Evolutionary conservation across 1,284 basidiomycete species (phyloP), one percentile per base, ranked within the genome.

Genomic region (Tilletia indica): DNA sequence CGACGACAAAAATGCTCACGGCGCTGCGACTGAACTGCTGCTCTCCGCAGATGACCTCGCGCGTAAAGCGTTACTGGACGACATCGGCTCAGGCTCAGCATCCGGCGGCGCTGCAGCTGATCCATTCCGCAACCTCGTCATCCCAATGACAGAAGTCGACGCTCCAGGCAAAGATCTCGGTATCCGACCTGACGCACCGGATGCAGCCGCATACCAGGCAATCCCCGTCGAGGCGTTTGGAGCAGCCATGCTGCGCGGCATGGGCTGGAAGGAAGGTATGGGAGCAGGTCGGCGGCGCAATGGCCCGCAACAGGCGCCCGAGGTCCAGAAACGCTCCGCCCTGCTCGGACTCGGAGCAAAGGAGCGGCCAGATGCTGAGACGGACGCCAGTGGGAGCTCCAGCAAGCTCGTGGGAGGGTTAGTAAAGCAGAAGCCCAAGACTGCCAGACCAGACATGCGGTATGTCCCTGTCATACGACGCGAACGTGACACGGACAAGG

Each of bases 191-290:
- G 82, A 83, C 21, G 80, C 80, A 21, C 83, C 93, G 0, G 90
- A 91, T 0, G 85, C 93, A 11, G 90, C 92, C 0, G 96, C 96
- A 85, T 99, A 99, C 83, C 89, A 89, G 39, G 91, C 93, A 2
- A 89, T 97, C 0, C 96, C 96, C 0, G 90, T 99, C 25, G 91
- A 92, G 8, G 92, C 93, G 70, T 99, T 99, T 78, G 96, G 97
- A 11, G 90, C 92, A 4, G 96, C 96, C 4, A 89, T 99, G 80
- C 87, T 97, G 5, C 89, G 95, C 58, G 96, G 96, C 0, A 98
- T 99, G 96, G 96, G 95, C 3, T 97, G 94, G 93, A 91, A 91
- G 72, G 91, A 93, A 68, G 92, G 92, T 0, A 88, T 88, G 31
- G 89, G 91, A 0, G 91, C 91, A 2, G 83, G 83, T 0, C 79